A percentile compares a stretch with the other conserved stretches of the same genome.
Conservation (phyloP, 2,329 filamentous ascomycete genomes). For the Cyclaneusma minus region DNA sequence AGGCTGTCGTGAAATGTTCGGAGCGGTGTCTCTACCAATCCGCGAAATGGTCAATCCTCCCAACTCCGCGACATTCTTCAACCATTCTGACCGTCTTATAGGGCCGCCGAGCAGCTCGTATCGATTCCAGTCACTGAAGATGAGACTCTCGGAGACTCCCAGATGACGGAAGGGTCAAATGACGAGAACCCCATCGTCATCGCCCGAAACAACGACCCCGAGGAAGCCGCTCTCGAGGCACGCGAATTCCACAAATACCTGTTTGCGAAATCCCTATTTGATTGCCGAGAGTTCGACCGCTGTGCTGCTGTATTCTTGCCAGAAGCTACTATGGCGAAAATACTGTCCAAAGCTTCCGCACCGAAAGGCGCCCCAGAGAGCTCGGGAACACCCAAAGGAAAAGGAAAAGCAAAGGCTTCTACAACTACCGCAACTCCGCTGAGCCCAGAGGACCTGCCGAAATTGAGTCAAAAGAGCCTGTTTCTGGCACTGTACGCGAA, state of each 20-base stretch:
- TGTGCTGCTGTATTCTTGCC: constrained; percentile 81
- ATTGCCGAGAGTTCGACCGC: constrained; percentile 87
- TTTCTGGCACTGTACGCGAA: constrained; percentile 90
- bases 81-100: constrained; percentile 22
- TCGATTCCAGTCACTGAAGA: constrained; percentile 49
- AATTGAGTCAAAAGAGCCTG: constrained; percentile 75
- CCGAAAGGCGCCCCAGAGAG: constrained; percentile 21
- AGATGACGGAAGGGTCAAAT: constrained; percentile 36
- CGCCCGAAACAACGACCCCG: constrained; percentile 45
- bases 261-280: constrained; percentile 85
- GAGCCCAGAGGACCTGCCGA: constrained; percentile 21
- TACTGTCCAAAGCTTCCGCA: constrained; percentile 30
- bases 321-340: constrained; percentile 56
- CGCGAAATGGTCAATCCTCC: constrained; percentile 69
- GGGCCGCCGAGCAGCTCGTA: constrained; percentile 87
- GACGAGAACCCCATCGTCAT: constrained; percentile 32
- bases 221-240: constrained; percentile 62
- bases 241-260: constrained; percentile 73
- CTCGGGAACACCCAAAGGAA: constrained; percentile 34
- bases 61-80: constrained; percentile 1
- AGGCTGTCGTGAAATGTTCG: constrained; percentile 78
- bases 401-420: constrained; percentile 38
- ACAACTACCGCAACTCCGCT: constrained; percentile 4
- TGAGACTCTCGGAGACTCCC: constrained; percentile 36
- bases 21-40: constrained; percentile 93